Conservation (phyloP, 2,329 filamentous ascomycete genomes). For the Pseudopithomyces maydicus region DNA sequence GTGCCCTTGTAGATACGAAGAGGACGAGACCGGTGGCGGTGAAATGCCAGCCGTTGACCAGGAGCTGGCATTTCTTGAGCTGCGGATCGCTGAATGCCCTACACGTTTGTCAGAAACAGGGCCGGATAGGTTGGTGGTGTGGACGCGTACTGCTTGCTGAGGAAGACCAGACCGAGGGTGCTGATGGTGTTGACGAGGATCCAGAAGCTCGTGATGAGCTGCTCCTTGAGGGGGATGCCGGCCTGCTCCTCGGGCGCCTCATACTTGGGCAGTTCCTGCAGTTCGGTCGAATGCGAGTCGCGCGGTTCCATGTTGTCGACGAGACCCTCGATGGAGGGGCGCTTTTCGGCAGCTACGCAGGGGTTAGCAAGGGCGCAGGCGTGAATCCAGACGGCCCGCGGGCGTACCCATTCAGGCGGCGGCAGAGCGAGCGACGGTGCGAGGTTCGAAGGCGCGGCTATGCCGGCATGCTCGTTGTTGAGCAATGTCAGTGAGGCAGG, state of each 20-base stretch:
- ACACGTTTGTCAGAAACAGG: constrained; percentile 25
- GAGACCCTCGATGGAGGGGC: constrained; percentile 44
- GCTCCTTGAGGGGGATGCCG: constrained; percentile 40
- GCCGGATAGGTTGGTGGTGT: neutral
- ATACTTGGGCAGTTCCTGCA: constrained; percentile 38
- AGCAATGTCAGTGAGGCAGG: neutral
- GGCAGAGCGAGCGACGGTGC: constrained; percentile 1
- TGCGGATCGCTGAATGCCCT: constrained; percentile 53
- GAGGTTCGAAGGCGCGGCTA: neutral
- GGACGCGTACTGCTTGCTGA: constrained; percentile 50
- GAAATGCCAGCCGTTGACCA: constrained; percentile 56
- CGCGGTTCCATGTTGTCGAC: constrained; percentile 45
- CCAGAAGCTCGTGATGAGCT: constrained; percentile 46
- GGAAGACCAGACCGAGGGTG: constrained; percentile 51
- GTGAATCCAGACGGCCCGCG: no score
- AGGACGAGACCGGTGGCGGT: constrained; percentile 51
- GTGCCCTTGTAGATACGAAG: constrained; percentile 47
- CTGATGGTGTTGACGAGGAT: constrained; percentile 52
- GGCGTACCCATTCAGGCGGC: constrained; percentile 1
- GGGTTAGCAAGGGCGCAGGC: constrained; percentile 24
- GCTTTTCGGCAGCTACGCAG: constrained; percentile 41
- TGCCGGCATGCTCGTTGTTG: neutral
- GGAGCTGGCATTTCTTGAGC: constrained; percentile 51
- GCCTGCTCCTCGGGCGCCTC: constrained; percentile 35
- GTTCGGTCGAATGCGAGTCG: constrained; percentile 31